A percentile compares a stretch with the other conserved stretches of the same genome.
Conservation (phyloP, 1,284 basidiomycete species). For the Malassezia equina region DNA sequence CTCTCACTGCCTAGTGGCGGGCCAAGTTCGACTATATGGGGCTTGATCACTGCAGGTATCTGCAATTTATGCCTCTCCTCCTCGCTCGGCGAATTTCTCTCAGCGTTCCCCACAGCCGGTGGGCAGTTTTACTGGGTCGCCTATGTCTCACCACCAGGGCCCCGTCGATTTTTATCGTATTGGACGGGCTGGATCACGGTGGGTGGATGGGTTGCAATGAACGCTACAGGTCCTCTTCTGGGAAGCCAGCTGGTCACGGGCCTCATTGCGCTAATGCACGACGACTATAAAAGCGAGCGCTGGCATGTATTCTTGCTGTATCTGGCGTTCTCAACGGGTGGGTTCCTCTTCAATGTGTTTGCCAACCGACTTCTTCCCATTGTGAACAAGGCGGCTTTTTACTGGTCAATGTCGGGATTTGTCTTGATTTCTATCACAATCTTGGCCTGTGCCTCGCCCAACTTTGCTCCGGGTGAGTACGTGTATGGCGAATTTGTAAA, state of each 20-base stretch:
- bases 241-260: constrained; percentile 47
- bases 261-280: constrained; percentile 47
- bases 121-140: constrained; percentile 50
- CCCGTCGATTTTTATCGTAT: constrained; percentile 34
- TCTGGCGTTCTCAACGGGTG: constrained; percentile 25
- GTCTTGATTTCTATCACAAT: constrained; percentile 49
- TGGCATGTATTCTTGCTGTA: constrained; percentile 40
- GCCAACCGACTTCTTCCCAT: constrained; percentile 24
- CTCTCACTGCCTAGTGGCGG: constrained; percentile 12
- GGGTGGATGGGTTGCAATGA: constrained; percentile 49
- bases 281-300: constrained; percentile 33
- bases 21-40: constrained; percentile 8
- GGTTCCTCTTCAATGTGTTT: constrained; percentile 35
- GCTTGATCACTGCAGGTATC: neutral
- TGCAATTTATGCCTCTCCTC: constrained; percentile 6
- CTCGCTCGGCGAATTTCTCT: constrained; percentile 16
- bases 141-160: constrained; percentile 37
- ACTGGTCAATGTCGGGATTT: constrained; percentile 49
- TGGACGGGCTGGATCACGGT: constrained; percentile 31
- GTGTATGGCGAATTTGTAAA: constrained; percentile 51
- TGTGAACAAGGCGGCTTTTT: constrained; percentile 21
- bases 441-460: constrained; percentile 41
- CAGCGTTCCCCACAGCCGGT: constrained; percentile 33
- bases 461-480: constrained; percentile 49
- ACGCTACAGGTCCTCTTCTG: constrained; percentile 37